A percentile compares a stretch with the other conserved stretches of the same genome.
These are phyloP conservation scores for Globisporangium splendens DNA, from an alignment of 352 stramenopile species.

Conservation along the genomic window DNA sequence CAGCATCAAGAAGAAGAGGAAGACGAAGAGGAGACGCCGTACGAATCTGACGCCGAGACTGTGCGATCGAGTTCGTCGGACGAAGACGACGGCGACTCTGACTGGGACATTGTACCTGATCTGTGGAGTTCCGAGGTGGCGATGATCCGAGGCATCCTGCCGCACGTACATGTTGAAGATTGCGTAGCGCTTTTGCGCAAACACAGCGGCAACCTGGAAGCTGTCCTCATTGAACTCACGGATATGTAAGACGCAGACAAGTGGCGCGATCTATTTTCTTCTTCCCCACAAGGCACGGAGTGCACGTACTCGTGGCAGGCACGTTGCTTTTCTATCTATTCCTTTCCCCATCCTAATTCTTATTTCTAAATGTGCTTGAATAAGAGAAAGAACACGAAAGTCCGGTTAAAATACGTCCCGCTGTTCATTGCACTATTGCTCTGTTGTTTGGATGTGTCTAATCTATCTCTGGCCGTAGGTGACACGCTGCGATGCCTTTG, in stretches of 20 bases:
- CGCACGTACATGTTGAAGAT: conserved; percentile 35
- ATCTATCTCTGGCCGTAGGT: conserved; percentile 4
- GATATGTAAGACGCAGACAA: conserved; percentile 33
- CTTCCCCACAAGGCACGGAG: neutral
- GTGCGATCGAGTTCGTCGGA: conserved; percentile 39
- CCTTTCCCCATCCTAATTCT: neutral
- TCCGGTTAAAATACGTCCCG: too few species aligned
- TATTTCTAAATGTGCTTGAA: conserved; percentile 1
- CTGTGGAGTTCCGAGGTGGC: conserved; percentile 41
- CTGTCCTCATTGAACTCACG: conserved; percentile 56
- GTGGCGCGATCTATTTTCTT: neutral
- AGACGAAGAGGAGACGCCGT: conserved; percentile 10
- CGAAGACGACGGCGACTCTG: conserved; percentile 37
- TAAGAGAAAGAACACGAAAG: neutral
- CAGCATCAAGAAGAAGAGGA: neutral
- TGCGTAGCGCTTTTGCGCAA: conserved; percentile 49
- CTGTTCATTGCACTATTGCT: too few species aligned
- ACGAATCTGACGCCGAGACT: conserved; percentile 65
- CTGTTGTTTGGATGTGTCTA: too few species aligned
- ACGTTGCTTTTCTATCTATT: neutral
- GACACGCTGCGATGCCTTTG: conserved; percentile 9
- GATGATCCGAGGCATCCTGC: conserved; percentile 50
- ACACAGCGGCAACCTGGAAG: conserved; percentile 56
- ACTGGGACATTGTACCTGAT: conserved; percentile 45
- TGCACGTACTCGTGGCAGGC: neutral